These are phyloP conservation scores for Intubia oerlemansii DNA, from an alignment of 2,329 filamentous ascomycete genomes.

Conservation along the genomic window DNA sequence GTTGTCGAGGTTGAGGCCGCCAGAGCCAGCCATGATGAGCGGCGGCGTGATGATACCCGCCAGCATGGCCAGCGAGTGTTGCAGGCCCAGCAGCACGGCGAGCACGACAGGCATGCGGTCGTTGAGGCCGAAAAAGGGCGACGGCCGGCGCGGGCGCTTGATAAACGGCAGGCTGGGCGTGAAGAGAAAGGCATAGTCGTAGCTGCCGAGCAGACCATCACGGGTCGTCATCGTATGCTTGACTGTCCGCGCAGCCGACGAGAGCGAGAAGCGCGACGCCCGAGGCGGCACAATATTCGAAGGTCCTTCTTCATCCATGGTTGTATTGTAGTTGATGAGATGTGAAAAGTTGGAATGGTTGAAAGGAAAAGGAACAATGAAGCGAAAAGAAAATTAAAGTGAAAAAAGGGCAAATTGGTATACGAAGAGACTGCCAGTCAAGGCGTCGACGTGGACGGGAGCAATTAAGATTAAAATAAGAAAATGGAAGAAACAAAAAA, in stretches of 20 bases:
- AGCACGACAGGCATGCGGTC: slow-evolving; percentile 58
- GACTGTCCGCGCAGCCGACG: too few relatives aligned
- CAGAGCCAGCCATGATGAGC: slow-evolving; percentile 42
- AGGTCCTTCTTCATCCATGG: slow-evolving; percentile 37
- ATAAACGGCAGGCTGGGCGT: slow-evolving; percentile 66
- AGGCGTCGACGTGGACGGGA: too few relatives aligned
- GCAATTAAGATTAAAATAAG: too few relatives aligned
- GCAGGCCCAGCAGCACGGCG: slow-evolving; percentile 53
- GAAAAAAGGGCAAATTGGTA: too few relatives aligned
- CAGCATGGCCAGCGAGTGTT: slow-evolving; percentile 61
- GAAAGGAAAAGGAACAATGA: too few relatives aligned
- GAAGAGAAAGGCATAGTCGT: slow-evolving; percentile 84
- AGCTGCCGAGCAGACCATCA: slow-evolving; percentile 61
- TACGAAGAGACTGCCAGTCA: too few relatives aligned
- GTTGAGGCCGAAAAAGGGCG: slow-evolving; percentile 70
- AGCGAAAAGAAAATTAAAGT: too few relatives aligned
- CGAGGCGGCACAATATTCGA: slow-evolving; percentile 24
- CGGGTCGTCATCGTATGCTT: slow-evolving; percentile 26
- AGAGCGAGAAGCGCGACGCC: too few relatives aligned
- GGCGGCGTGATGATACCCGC: slow-evolving; percentile 60
- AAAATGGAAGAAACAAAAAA: too few relatives aligned
- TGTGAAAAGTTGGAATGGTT: too few relatives aligned
- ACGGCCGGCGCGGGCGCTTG: slow-evolving; percentile 32
- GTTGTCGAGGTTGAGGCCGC: slow-evolving; percentile 38
- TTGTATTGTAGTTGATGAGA: too few relatives aligned